Percentiles rank a stretch among this genome's conserved stretches.
phyloP scores from a whole-genome alignment of 164 flowering plant species.

The Buxus sempervirens region DNA sequence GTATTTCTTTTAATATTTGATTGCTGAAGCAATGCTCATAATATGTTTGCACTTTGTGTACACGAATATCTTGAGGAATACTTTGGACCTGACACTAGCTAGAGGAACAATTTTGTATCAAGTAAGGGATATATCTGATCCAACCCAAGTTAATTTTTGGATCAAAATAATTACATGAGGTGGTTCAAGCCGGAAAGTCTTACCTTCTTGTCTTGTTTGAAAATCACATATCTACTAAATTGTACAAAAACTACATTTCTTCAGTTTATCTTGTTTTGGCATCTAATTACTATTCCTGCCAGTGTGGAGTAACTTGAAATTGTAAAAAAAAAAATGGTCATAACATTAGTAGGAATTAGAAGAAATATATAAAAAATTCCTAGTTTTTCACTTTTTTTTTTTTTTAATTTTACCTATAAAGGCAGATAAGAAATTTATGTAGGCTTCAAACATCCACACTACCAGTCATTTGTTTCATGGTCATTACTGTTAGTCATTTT shows the following conservation, averaged over 20 bases:
- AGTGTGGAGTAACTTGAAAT: background rate
- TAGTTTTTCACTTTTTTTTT: no score
- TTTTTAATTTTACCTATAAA: no score
- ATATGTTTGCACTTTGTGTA: no score
- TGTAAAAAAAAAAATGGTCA: no score
- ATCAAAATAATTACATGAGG: background rate
- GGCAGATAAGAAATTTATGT: no score
- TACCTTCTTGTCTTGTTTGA: background rate
- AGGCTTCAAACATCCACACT: no score
- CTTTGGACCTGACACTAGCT: conserved; percentile 55
- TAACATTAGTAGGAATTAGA: no score
- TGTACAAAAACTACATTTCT: background rate
- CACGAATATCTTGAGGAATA: conserved; percentile 94
- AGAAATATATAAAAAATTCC: no score
- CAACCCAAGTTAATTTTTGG: background rate
- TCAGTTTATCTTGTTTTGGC: background rate
- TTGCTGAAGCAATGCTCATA: no score
- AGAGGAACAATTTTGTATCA: conserved; percentile 71
- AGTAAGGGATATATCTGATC: conserved; percentile 37
- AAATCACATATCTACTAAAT: background rate
- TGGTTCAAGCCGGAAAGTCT: background rate
- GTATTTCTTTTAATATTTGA: no score
- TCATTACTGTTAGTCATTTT: no score
- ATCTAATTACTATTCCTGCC: background rate
- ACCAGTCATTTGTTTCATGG: no score